A percentile compares a stretch with the other conserved stretches of the same genome.
These are phyloP conservation scores for Phoenix roebelenii DNA, from an alignment of 176 grass and related monocot species.

Conservation along the genomic window DNA sequence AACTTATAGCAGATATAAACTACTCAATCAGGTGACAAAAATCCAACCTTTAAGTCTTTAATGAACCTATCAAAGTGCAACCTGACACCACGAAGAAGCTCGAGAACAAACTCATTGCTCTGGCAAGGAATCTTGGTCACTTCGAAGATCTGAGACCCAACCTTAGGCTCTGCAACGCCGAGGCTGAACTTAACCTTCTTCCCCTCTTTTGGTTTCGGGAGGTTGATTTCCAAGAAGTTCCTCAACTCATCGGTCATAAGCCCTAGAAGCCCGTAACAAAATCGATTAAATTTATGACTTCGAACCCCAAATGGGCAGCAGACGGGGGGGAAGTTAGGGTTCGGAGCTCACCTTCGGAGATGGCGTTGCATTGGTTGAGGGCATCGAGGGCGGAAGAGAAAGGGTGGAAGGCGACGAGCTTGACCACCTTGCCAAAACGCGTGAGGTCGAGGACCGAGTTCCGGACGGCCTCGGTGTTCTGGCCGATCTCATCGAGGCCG, in stretches of 20 bases:
- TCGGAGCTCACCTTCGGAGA: constrained; percentile 49
- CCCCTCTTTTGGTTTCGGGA: constrained; percentile 68
- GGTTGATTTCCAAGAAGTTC: constrained; percentile 73
- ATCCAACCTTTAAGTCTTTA: constrained; percentile 64
- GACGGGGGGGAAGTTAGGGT: too few relatives aligned
- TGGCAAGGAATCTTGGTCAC: constrained; percentile 69
- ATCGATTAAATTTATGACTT: too few relatives aligned
- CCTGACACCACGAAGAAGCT: constrained; percentile 60
- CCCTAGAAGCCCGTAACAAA: constrained; percentile 22
- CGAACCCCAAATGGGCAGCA: neutral
- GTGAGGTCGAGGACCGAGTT: constrained; percentile 60
- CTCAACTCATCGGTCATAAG: constrained; percentile 85
- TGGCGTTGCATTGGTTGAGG: constrained; percentile 80
- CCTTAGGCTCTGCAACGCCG: constrained; percentile 72
- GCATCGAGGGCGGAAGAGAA: constrained; percentile 73
- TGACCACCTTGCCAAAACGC: constrained; percentile 80
- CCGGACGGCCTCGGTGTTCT: constrained; percentile 68
- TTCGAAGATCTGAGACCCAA: constrained; percentile 78
- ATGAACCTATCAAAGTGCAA: constrained; percentile 75
- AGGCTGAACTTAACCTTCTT: constrained; percentile 89
- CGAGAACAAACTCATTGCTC: constrained; percentile 74
- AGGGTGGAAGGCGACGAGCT: constrained; percentile 71
- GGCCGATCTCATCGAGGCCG: constrained; percentile 71
- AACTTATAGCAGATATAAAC: neutral
- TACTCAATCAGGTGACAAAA: neutral